These are phyloP conservation scores for Polygonum maritimum DNA, from an alignment of 148 eudicot species.

Conservation along the genomic window DNA sequence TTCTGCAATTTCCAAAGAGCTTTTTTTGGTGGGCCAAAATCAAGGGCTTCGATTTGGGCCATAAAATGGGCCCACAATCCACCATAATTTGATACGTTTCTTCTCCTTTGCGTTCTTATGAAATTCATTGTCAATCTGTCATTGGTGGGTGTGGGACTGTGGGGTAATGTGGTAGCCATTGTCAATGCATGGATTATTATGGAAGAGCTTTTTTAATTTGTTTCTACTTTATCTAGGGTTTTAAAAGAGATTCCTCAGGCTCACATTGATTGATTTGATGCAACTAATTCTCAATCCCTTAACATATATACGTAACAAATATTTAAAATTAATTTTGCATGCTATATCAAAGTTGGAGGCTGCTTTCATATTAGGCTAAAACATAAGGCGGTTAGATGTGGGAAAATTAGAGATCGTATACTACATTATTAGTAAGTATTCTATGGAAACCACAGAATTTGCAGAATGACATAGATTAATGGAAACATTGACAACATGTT, in stretches of 20 bases:
- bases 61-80: not conserved
- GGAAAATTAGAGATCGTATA: not conserved
- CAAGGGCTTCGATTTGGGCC: constrained; percentile 5
- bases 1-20: not conserved
- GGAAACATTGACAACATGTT: not conserved
- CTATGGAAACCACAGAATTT: not conserved
- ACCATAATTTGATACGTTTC: not conserved
- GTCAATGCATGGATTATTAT: not conserved
- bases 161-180: not conserved
- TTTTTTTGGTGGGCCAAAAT: not conserved
- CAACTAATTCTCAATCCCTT: not conserved
- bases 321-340: too few relatives aligned
- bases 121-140: not conserved
- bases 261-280: not conserved
- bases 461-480: not conserved
- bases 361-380: not conserved
- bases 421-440: not conserved
- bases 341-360: not conserved
- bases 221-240: not conserved
- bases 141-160: not conserved
- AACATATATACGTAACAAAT: too few relatives aligned
- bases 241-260: not conserved
- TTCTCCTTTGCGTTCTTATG: not conserved
- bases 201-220: not conserved
- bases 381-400: not conserved